Evolutionary conservation across 2,329 filamentous ascomycete species (phyloP), one percentile per base, ranked within the genome.

Genomic region (Xylaria arbuscula): DNA sequence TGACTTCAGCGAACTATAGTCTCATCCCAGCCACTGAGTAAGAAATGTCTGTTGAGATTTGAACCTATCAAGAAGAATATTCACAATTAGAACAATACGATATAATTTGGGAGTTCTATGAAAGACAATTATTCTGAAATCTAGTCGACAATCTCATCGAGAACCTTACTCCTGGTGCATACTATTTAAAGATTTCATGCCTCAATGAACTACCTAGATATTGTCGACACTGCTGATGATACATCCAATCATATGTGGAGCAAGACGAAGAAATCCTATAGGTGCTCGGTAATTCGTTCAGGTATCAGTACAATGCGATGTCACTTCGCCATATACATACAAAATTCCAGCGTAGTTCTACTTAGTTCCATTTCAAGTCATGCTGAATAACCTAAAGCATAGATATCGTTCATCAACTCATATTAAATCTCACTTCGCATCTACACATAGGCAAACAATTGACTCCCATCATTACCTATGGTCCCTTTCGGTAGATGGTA

Each of bases 11-110:
- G 28, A 28, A 28, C 28, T 28, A 28, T 28, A 28, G 28, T 92
- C 64, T 90, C 90, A 9, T 86, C 89, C 17, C 83, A 90, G 55
- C 90, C 90, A 0, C 76, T 83, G 50, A 88, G 86, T 6, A 86
- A 90, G 76, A 85, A 78, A 61, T 92, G 90, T 72, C 78, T 88
- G 63, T 75, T 92, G 57, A 81, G 78, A 56, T 86, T 89, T 36
- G 61, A 69, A 32, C 63, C 24, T 34, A 62, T 71, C n/a, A 17
- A 62, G 60, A 48, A 40, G 17, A 54, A 34, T 36, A 22, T 11
- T 47, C 24, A 22, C 3, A 34, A 3, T 15, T 48, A 59, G 24
- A 19, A 17, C 0, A 11, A 17, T 15, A 42, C 28, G 13, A 54
- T n/a, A n/a, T 5, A 5, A 28, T 11, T 13, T 36, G 1, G 8